Evolutionary conservation across 345 rosid genomes (phyloP).

Genomic region (Luvunga scandens): DNA sequence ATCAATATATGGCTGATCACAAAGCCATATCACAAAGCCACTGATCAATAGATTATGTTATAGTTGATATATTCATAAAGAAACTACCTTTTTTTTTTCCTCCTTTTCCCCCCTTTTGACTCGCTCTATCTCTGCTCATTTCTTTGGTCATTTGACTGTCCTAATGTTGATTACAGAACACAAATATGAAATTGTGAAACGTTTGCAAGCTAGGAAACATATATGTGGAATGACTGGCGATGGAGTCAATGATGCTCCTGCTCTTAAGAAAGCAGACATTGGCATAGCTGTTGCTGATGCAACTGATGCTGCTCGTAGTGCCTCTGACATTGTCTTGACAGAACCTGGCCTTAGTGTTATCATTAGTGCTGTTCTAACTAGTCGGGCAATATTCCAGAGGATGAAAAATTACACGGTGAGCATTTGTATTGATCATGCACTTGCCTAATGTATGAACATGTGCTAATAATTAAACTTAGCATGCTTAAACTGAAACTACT

Average conservation of each 20-base stretch:
- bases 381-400: constrained; percentile 62
- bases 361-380: constrained; percentile 63
- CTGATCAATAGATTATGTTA: not conserved
- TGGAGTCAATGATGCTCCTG: constrained; percentile 69
- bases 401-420: constrained; percentile 75
- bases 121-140: not conserved
- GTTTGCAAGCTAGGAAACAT: constrained; percentile 71
- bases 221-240: constrained; percentile 63
- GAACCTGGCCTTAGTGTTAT: constrained; percentile 74
- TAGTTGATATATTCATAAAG: not conserved
- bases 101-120: not conserved
- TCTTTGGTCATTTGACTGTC: not conserved
- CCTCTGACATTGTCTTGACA: constrained; percentile 66
- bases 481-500: not conserved
- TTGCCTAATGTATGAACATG: not conserved
- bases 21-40: not conserved
- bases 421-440: not conserved
- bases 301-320: constrained; percentile 76
- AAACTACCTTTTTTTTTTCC: not conserved
- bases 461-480: not conserved
- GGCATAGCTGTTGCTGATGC: constrained; percentile 78
- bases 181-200: constrained; percentile 70
- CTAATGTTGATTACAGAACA: constrained; percentile 40
- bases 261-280: constrained; percentile 70
- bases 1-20: not conserved